Percentiles rank a stretch among this genome's conserved stretches.
Conservation (phyloP, 768 basidiomycete genomes). For the Lactarius quietus region DNA sequence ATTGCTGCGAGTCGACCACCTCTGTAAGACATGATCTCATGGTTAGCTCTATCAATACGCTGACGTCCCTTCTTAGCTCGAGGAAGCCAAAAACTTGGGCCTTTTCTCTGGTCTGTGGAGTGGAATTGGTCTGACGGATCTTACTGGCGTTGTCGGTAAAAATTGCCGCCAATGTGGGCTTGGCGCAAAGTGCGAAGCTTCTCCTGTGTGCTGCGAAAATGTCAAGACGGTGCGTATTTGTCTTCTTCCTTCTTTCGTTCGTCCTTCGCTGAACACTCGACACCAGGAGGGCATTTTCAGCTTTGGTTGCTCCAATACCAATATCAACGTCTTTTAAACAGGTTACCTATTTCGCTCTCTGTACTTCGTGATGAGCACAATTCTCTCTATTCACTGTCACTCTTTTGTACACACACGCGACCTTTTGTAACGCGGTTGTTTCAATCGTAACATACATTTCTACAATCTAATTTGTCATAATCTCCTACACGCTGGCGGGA, state of each 20-base stretch:
- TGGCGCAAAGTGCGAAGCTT: not conserved
- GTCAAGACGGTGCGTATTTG: not conserved
- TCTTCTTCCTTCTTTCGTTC: not conserved
- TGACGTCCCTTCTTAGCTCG: not conserved
- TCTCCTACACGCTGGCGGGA: not conserved
- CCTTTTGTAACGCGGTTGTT: not conserved
- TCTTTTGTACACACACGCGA: conserved; percentile 9
- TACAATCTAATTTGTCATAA: not conserved
- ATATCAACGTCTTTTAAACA: not conserved
- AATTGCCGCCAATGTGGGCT: no score
- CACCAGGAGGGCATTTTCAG: not conserved
- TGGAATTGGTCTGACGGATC: no score
- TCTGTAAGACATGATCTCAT: not conserved
- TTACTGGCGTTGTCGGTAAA: no score
- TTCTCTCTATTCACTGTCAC: conserved; percentile 15
- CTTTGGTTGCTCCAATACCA: not conserved
- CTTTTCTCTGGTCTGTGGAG: not conserved
- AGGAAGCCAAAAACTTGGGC: not conserved
- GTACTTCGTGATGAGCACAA: not conserved
- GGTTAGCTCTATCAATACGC: not conserved
- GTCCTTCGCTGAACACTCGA: not conserved
- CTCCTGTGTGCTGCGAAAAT: not conserved
- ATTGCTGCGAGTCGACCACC: not conserved
- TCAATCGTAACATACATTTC: not conserved
- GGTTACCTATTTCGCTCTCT: not conserved